phyloP scores from a whole-genome alignment of 805 yeast genomes.

The Myxozyma neglecta region DNA sequence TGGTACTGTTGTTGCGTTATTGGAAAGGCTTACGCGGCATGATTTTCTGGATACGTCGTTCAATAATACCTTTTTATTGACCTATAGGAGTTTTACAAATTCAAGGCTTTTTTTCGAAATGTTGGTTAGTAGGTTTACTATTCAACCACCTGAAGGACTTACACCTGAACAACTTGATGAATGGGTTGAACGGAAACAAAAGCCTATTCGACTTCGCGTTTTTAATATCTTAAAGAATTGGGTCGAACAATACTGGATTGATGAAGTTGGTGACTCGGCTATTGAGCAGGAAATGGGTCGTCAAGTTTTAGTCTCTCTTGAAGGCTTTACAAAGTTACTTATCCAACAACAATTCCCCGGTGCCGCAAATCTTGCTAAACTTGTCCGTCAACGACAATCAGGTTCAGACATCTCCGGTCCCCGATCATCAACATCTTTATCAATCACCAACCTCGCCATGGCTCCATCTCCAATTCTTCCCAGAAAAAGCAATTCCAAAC shows the following conservation, averaged over 20 bases:
- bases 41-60: slow-evolving; percentile 59
- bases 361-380: slow-evolving; percentile 39
- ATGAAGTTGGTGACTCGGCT: slow-evolving; percentile 52
- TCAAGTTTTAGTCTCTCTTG: slow-evolving; percentile 14
- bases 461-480: slow-evolving; percentile 38
- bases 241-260: slow-evolving; percentile 70
- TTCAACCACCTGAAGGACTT: slow-evolving; percentile 83
- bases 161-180: slow-evolving; percentile 74
- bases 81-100: slow-evolving; percentile 74
- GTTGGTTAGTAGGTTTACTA: slow-evolving; percentile 63
- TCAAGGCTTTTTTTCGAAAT: slow-evolving; percentile 60
- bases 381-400: slow-evolving; percentile 41
- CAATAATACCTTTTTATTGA: slow-evolving; percentile 67
- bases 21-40: slow-evolving; percentile 77
- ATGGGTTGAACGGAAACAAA: slow-evolving; percentile 72
- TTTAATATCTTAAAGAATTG: slow-evolving; percentile 64
- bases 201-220: slow-evolving; percentile 63
- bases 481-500: slow-evolving; percentile 25
- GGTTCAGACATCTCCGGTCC: slow-evolving; percentile 16
- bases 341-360: slow-evolving; percentile 27
- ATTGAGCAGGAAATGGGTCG: slow-evolving; percentile 8
- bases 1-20: slow-evolving; percentile 69
- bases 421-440: background rate
- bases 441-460: slow-evolving; percentile 19
- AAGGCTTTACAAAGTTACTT: slow-evolving; percentile 16